A percentile compares a stretch with the other conserved stretches of the same genome.
Conservation (phyloP, 768 basidiomycete genomes). For the Hypsizygus marmoreus region DNA sequence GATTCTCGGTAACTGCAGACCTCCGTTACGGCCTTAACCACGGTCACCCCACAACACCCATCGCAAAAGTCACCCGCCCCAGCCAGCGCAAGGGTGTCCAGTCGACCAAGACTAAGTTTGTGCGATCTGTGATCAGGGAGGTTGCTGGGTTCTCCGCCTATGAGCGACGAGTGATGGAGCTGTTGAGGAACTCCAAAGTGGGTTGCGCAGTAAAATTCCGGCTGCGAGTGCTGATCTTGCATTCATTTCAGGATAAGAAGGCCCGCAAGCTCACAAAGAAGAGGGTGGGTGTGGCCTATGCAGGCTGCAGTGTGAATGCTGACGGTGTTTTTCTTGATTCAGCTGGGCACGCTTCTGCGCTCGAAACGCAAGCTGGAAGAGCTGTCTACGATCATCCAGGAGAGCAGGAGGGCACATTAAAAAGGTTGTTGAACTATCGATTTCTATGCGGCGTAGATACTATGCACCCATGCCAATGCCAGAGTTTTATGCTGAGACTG, state of each 20-base stretch:
- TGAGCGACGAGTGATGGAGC: slow-evolving; percentile 96
- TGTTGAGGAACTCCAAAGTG: slow-evolving; percentile 97
- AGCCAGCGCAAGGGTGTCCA: slow-evolving; percentile 91
- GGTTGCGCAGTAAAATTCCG: slow-evolving; percentile 33
- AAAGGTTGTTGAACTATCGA: slow-evolving; percentile 4
- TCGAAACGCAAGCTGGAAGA: slow-evolving; percentile 99
- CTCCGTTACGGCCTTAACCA: slow-evolving; percentile 83
- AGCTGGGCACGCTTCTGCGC: slow-evolving; percentile 97
- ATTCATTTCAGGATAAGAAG: slow-evolving; percentile 83
- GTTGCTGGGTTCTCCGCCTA: slow-evolving; percentile 98
- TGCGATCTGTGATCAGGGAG: slow-evolving; percentile 92
- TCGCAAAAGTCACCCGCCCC: slow-evolving; percentile 74
- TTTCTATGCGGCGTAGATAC: slow-evolving; percentile 6
- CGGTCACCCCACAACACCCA: slow-evolving; percentile 86
- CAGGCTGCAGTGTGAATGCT: not conserved
- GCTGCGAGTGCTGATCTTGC: no score
- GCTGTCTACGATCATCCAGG: slow-evolving; percentile 87
- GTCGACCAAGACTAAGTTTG: slow-evolving; percentile 90
- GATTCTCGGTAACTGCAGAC: slow-evolving; percentile 47
- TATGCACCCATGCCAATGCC: slow-evolving; percentile 7
- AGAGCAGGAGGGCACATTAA: slow-evolving; percentile 77
- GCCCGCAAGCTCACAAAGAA: slow-evolving; percentile 99
- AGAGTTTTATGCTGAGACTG: not conserved
- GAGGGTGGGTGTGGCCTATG: slow-evolving; percentile 64
- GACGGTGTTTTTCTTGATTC: slow-evolving; percentile 13